Evolutionary conservation across 208 protist genomes (phyloP).

Genomic region (Leptomonas pyrrhocoris): DNA sequence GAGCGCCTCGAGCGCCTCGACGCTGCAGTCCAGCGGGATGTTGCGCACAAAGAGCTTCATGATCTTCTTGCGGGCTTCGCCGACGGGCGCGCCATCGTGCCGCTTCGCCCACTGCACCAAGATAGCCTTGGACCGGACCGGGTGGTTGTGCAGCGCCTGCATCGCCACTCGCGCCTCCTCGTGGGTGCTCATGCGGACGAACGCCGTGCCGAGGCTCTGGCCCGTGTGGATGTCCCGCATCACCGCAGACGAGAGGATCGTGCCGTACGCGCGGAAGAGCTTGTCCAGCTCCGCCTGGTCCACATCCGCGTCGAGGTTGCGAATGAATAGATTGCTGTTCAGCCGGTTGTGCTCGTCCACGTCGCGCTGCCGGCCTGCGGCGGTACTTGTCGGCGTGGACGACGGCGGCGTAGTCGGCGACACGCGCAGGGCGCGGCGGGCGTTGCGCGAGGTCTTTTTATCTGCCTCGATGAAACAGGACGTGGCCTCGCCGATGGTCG

Average conservation of each 20-base stretch:
- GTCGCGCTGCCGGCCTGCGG: constrained; percentile 10
- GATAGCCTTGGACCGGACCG: constrained; percentile 31
- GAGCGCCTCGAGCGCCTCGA: constrained; percentile 37
- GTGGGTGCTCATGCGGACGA: constrained; percentile 67
- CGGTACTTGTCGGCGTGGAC: no score
- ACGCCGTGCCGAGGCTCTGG: constrained; percentile 70
- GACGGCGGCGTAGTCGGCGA: neutral
- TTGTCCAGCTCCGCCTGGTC: constrained; percentile 38
- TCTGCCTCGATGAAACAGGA: no score
- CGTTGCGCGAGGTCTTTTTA: no score
- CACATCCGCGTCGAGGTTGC: constrained; percentile 44
- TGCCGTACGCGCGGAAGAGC: constrained; percentile 54
- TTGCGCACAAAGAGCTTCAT: constrained; percentile 86
- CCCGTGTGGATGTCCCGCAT: constrained; percentile 83
- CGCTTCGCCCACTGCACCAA: constrained; percentile 75
- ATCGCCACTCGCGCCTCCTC: constrained; percentile 58
- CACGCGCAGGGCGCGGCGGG: no score
- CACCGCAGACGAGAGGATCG: constrained; percentile 58
- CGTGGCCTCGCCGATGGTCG: no score
- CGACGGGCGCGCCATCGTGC: constrained; percentile 68
- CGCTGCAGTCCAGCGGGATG: constrained; percentile 54
- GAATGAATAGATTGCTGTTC: constrained; percentile 74
- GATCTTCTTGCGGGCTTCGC: constrained; percentile 67
- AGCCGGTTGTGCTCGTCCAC: constrained; percentile 38
- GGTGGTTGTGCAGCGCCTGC: constrained; percentile 30